A percentile compares a stretch with the other conserved stretches of the same genome.
Evolutionary conservation across 2,329 filamentous ascomycete species (phyloP).

Genomic region (Botrytis deweyae): DNA sequence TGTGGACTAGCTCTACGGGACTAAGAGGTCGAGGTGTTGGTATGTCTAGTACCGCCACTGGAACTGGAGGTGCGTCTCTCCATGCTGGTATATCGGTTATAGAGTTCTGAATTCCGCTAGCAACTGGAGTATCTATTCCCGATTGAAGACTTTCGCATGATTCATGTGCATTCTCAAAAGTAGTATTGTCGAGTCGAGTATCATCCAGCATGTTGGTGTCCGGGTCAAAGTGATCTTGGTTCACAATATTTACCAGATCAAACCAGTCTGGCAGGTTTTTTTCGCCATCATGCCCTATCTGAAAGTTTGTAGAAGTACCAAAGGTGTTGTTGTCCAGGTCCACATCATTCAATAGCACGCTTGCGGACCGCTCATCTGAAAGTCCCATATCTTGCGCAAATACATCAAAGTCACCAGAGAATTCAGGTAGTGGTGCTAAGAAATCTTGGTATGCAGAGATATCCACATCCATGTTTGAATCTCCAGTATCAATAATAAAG

Average conservation of each 20-base stretch:
- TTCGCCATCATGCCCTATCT: neutral
- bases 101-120: neutral
- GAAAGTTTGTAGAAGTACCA: neutral
- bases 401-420: neutral
- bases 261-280: neutral
- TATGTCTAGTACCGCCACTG: neutral
- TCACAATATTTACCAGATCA: neutral
- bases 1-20: neutral
- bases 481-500: neutral
- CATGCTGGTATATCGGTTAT: constrained; percentile 12
- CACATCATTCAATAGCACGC: neutral
- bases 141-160: neutral
- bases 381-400: neutral
- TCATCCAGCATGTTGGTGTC: constrained; percentile 9
- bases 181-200: neutral
- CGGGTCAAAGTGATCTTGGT: neutral
- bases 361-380: neutral
- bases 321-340: neutral
- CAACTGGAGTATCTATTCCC: neutral
- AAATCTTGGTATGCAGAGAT: neutral
- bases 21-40: constrained; percentile 2
- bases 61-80: neutral
- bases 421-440: neutral
- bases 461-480: neutral
- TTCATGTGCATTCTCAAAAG: neutral